A percentile compares a stretch with the other conserved stretches of the same genome.
phyloP scores from a whole-genome alignment of 1,284 basidiomycete genomes.

The Melampsora americana region DNA sequence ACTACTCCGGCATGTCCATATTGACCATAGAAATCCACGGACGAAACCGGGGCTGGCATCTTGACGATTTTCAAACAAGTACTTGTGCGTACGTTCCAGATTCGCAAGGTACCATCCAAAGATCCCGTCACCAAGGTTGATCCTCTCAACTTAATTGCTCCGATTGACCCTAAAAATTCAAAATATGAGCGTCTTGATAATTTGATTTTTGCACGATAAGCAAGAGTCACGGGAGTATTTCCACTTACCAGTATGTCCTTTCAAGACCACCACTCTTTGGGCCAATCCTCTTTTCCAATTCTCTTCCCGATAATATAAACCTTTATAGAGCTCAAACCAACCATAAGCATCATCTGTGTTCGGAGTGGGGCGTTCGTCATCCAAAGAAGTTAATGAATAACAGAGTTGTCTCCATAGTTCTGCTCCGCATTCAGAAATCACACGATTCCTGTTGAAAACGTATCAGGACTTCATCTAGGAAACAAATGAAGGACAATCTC shows the following conservation, averaged over 20 bases:
- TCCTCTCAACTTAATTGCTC: slow-evolving; percentile 36
- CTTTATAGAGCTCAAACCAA: slow-evolving; percentile 65
- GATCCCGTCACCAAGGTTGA: slow-evolving; percentile 38
- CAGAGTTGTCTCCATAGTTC: slow-evolving; percentile 23
- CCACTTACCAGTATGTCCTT: slow-evolving; percentile 39
- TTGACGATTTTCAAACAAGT: slow-evolving; percentile 40
- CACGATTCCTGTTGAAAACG: slow-evolving; percentile 20
- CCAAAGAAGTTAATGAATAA: slow-evolving; percentile 25
- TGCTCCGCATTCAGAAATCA: slow-evolving; percentile 13
- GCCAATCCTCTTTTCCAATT: slow-evolving; percentile 62
- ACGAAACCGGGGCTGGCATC: slow-evolving; percentile 42
- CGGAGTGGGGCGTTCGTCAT: slow-evolving; percentile 36
- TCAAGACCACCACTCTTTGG: slow-evolving; percentile 35
- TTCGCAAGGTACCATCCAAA: slow-evolving; percentile 34
- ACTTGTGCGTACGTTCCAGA: slow-evolving; percentile 40
- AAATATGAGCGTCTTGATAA: not conserved
- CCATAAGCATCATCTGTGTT: slow-evolving; percentile 12
- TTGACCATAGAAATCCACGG: slow-evolving; percentile 30
- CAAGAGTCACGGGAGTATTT: not conserved
- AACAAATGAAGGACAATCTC: not conserved
- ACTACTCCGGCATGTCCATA: slow-evolving; percentile 39
- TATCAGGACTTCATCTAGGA: not conserved
- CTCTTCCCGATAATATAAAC: slow-evolving; percentile 76
- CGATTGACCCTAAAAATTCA: slow-evolving; percentile 27
- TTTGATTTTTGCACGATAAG: not conserved